Conservation (phyloP, 108 stramenopile genomes). For the Epithemia pelagica region DNA sequence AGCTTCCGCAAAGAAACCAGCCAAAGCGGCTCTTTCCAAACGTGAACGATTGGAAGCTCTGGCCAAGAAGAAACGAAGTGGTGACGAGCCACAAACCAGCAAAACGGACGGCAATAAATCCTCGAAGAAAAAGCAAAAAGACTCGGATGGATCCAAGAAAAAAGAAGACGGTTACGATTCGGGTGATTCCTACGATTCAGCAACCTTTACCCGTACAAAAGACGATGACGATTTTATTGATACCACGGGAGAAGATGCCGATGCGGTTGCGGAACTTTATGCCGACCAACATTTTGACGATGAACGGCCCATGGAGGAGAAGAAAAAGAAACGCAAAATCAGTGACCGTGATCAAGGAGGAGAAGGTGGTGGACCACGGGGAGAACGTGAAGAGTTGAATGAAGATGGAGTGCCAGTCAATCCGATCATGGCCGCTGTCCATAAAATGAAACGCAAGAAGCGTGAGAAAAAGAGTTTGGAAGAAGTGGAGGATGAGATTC, state of each 20-base stretch:
- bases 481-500: constrained; percentile 70
- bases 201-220: constrained; percentile 56
- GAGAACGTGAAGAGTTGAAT: constrained; percentile 25
- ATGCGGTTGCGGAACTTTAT: constrained; percentile 77
- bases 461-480: constrained; percentile 49
- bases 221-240: constrained; percentile 90
- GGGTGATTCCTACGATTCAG: constrained; percentile 65
- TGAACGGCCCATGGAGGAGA: constrained; percentile 63
- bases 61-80: constrained; percentile 39
- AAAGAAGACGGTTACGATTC: constrained; percentile 55
- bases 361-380: constrained; percentile 31
- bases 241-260: constrained; percentile 83
- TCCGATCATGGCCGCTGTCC: constrained; percentile 74
- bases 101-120: constrained; percentile 8
- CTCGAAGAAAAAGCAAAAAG: constrained; percentile 29
- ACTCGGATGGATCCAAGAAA: constrained; percentile 11
- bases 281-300: constrained; percentile 87
- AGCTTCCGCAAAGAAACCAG: constrained; percentile 10
- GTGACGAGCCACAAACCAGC: not conserved
- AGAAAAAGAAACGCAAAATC: constrained; percentile 19
- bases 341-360: constrained; percentile 4
- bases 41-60: constrained; percentile 78
- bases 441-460: constrained; percentile 76
- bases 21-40: constrained; percentile 24
- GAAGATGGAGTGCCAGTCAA: constrained; percentile 41